phyloP scores from a whole-genome alignment of 2,329 filamentous ascomycete genomes.

The Orbilia javanica region DNA sequence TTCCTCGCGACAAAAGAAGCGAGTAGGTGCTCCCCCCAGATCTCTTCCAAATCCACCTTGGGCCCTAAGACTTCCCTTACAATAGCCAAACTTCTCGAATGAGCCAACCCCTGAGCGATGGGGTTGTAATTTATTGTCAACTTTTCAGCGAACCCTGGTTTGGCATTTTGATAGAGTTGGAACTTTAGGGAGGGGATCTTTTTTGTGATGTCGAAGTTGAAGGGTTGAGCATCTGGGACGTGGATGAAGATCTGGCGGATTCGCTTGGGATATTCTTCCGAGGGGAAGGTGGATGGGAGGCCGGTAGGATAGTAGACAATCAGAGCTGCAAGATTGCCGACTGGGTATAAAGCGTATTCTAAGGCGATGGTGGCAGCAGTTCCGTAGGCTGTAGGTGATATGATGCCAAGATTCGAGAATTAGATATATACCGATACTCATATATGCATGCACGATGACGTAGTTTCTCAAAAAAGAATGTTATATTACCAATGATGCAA shows the following conservation, averaged over 20 bases:
- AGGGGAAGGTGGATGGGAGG: slow-evolving; percentile 69
- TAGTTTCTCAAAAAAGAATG: background rate
- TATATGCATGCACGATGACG: slow-evolving; percentile 7
- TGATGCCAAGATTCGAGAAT: background rate
- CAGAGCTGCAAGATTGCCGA: slow-evolving; percentile 72
- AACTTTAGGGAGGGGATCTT: slow-evolving; percentile 65
- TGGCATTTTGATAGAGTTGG: slow-evolving; percentile 71
- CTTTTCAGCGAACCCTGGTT: slow-evolving; percentile 78
- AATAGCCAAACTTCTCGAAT: slow-evolving; percentile 74
- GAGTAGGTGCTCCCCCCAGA: slow-evolving; percentile 83
- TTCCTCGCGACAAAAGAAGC: slow-evolving; percentile 78
- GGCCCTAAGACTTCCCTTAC: slow-evolving; percentile 77
- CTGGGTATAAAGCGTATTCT: slow-evolving; percentile 71
- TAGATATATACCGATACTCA: background rate
- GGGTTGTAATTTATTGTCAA: slow-evolving; percentile 77
- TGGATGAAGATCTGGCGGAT: slow-evolving; percentile 70
- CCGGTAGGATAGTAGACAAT: slow-evolving; percentile 74
- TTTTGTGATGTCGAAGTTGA: slow-evolving; percentile 61
- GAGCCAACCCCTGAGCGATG: slow-evolving; percentile 75
- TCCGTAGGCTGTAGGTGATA: slow-evolving; percentile 70
- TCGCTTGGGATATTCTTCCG: slow-evolving; percentile 63
- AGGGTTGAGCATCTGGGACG: slow-evolving; percentile 68
- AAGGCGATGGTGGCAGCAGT: slow-evolving; percentile 73
- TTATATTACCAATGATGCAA: slow-evolving; percentile 71
- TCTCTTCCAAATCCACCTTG: slow-evolving; percentile 78